Base-by-base conservation (phyloP, 2,329 filamentous ascomycete genomes). In the Penicillium janthinellum region DNA sequence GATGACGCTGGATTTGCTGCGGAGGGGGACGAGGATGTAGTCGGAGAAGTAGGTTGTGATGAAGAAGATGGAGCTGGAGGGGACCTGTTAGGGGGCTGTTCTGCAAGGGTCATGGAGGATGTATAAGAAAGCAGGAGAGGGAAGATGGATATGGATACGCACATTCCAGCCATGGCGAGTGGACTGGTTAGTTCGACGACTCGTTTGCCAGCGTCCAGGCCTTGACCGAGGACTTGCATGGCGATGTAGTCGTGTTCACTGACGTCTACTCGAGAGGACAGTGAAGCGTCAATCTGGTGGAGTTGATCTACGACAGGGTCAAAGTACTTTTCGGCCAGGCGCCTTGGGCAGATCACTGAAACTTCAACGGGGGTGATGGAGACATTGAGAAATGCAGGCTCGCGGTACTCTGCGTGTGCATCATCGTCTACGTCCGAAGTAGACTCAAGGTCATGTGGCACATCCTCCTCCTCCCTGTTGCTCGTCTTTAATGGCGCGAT, bases 1-100 rank as follows among this genome's bases (percentile, higher is more conserved):
- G 37, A 92, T 86, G 50, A 98, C 93, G 41, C 88, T 88, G 28
- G 84, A 79, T 53, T 89, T 87, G 70, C 90, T 87, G 71, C 88
- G 90, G 55, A 83, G 83, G 0, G 95, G 93, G 0, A 97, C 92
- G 38, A 98, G 84, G 68, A 99, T 96, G 77, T 96, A 98, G 79
- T 99, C 94, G 37, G 91, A 95, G 78, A 96, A 98, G 78, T 98
- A 99, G 35, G 92, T 97, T 3, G 94, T 97, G 75, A 97, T 96
- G 83, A 98, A 98, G 82, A 98, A 97, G 72, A 99, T 96, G 55
- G 94, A 91, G 54, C 85, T 87, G 49, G 20, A 44, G 55, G 56
- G 47, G 61, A 57, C n/a, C n/a, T n/a, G 60, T 67, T 59, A 67
- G 65, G 60, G 39, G 35, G 8, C 11, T 17, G 41, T 11, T 47